Conservation (phyloP, 306 rosid species). For the Medicago lupulina region DNA sequence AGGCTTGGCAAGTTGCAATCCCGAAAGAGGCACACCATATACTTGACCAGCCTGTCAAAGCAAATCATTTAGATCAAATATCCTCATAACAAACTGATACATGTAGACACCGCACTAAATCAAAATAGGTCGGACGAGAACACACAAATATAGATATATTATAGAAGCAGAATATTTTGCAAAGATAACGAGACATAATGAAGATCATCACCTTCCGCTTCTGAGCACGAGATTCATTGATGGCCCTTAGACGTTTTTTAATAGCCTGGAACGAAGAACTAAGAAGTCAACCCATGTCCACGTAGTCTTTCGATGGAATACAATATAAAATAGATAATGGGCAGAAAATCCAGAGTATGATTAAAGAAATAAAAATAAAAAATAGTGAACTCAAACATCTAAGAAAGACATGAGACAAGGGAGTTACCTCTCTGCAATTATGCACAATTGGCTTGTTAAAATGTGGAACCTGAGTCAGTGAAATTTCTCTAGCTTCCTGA, state of each 20-base stretch:
- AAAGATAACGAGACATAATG: constrained; percentile 19
- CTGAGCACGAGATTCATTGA: constrained; percentile 94
- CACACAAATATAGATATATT: constrained; percentile 10
- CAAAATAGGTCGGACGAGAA: constrained; percentile 13
- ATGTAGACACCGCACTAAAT: constrained; percentile 2
- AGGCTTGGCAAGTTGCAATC: constrained; percentile 75
- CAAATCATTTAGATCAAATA: constrained; percentile 44
- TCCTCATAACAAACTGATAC: constrained; percentile 38
- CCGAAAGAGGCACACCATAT: constrained; percentile 90
- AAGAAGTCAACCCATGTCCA: constrained; percentile 33
- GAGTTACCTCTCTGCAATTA: constrained; percentile 87
- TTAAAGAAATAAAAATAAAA: constrained; percentile 22
- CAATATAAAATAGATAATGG: constrained; percentile 7
- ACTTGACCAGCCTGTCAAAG: constrained; percentile 93
- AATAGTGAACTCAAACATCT: constrained; percentile 32
- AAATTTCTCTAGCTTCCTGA: constrained; percentile 88
- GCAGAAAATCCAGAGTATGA: constrained; percentile 25
- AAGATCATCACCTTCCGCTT: constrained; percentile 83
- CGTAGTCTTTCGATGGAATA: constrained; percentile 10
- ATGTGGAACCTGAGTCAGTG: constrained; percentile 62
- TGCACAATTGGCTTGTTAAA: constrained; percentile 62
- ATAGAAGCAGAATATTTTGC: constrained; percentile 21
- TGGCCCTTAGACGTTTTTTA: constrained; percentile 84
- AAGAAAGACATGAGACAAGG: constrained; percentile 28
- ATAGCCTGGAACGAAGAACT: constrained; percentile 69